A percentile compares a stretch with the other conserved stretches of the same genome.
Conservation (phyloP, 1,284 basidiomycete genomes). For the Cryptococcus sp. region DNA sequence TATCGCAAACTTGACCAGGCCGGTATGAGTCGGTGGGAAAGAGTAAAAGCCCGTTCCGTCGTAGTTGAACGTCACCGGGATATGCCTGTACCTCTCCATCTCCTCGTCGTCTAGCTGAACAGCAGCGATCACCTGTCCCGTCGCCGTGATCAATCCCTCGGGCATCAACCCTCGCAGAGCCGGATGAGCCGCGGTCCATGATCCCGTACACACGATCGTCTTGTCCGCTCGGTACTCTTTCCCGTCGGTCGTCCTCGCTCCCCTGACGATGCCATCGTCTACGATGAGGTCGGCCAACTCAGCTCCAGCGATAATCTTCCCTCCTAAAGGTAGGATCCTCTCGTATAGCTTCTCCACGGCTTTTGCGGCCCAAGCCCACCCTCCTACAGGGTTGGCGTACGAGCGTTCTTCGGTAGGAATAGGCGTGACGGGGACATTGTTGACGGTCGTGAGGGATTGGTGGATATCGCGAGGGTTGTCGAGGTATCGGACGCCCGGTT, state of each 20-base stretch:
- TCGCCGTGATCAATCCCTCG: slow-evolving; percentile 19
- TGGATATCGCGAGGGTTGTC: slow-evolving; percentile 16
- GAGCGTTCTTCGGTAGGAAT: slow-evolving; percentile 45
- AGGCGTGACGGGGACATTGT: slow-evolving; percentile 17
- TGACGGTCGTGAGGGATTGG: slow-evolving; percentile 9
- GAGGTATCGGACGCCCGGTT: not conserved
- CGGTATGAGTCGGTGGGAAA: slow-evolving; percentile 48
- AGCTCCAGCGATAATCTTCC: slow-evolving; percentile 57
- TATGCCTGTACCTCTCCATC: slow-evolving; percentile 55
- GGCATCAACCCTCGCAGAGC: slow-evolving; percentile 5
- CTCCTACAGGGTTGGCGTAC: slow-evolving; percentile 70
- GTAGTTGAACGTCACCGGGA: slow-evolving; percentile 57
- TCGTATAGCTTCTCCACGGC: slow-evolving; percentile 58
- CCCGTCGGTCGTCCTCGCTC: slow-evolving; percentile 62
- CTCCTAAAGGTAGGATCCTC: slow-evolving; percentile 58
- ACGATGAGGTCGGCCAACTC: slow-evolving; percentile 50
- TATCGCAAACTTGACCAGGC: slow-evolving; percentile 50
- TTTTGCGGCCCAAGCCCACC: slow-evolving; percentile 73
- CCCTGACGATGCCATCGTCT: slow-evolving; percentile 51
- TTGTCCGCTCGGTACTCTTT: slow-evolving; percentile 43
- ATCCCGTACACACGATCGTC: slow-evolving; percentile 25
- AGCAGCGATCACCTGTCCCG: slow-evolving; percentile 65
- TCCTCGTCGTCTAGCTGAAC: slow-evolving; percentile 69
- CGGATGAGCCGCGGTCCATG: not conserved
- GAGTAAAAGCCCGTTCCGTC: slow-evolving; percentile 42